Evolutionary conservation across 768 basidiomycete species (phyloP), one percentile per base, ranked within the genome.

Genomic region (Hysterangium stoloniferum): DNA sequence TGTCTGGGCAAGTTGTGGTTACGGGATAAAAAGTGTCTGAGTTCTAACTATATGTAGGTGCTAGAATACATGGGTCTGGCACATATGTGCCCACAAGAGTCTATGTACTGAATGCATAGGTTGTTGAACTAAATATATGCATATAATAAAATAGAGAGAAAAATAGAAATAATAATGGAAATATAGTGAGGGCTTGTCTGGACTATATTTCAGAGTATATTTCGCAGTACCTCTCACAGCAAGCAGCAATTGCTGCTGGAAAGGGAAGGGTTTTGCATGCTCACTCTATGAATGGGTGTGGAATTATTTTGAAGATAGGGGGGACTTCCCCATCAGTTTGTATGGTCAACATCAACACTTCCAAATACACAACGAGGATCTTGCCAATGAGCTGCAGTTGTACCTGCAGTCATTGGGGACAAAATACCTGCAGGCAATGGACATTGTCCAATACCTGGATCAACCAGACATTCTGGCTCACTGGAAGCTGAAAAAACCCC

Each of bases 231-330:
- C n/a, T 20, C 9, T 71, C 68, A 4, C 22, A 64, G 34, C 22
- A 66, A 50, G 57, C 57, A 4, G 52, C 68, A 29, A 65, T 58
- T 42, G 50, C 62, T 49, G 52, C 19, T 64, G 64, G 2, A 55
- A 60, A 44, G 62, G 64, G 4, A n/a, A 53, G 15, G 55, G 57
- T 6, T 63, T 63, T 55, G 67, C 64, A 22, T 56, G 56, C 4
- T 63, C 58, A n/a, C 54, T 71, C 12, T 55, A 57, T 2, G 53
- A 49, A 7, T 71, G 69, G 68, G 44, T 47, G 17, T n/a, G 20
- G 35, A n/a, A 11, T n/a, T 52, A 34, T 29, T 12, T 53, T 12
- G 29, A 37, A 22, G 38, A 41, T 19, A 34, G 24, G 15, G 31
- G 19, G 19, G 12, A 17, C 6, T 27, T 53, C 13, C 52, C 49